These are phyloP conservation scores for Petunia axillaris DNA, from an alignment of 257 asterid genomes.

Conservation along the genomic window DNA sequence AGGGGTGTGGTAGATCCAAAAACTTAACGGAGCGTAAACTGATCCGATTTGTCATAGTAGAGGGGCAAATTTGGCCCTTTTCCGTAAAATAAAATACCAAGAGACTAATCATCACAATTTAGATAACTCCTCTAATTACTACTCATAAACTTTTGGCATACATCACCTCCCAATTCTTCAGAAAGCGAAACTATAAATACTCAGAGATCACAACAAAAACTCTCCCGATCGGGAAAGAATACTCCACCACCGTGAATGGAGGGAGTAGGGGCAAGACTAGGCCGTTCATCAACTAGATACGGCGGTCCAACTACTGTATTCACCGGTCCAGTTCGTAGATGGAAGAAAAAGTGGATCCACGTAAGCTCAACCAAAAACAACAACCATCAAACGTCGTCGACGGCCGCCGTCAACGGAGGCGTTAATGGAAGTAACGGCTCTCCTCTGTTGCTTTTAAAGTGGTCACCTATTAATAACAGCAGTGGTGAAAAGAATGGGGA, in stretches of 20 bases:
- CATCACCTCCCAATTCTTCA: neutral
- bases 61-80: too few relatives aligned
- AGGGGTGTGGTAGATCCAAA: too few relatives aligned
- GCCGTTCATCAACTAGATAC: conserved; percentile 84
- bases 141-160: neutral
- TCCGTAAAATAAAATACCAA: too few relatives aligned
- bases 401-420: conserved; percentile 46
- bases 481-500: conserved; percentile 38
- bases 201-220: neutral
- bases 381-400: conserved; percentile 24
- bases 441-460: conserved; percentile 31
- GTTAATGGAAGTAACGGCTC: conserved; percentile 54
- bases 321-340: conserved; percentile 87
- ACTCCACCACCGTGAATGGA: conserved; percentile 60
- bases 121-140: neutral
- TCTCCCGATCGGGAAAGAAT: neutral
- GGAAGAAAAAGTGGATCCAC: conserved; percentile 74
- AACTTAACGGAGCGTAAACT: too few relatives aligned
- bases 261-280: conserved; percentile 90
- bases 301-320: conserved; percentile 86
- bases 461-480: conserved; percentile 27
- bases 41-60: too few relatives aligned
- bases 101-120: too few relatives aligned
- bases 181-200: conserved; percentile 26
- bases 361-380: conserved; percentile 28